Evolutionary conservation across 208 protist genomes (phyloP), one percentile per base, ranked within the genome.

Genomic region (Acanthamoeba polyphaga): DNA sequence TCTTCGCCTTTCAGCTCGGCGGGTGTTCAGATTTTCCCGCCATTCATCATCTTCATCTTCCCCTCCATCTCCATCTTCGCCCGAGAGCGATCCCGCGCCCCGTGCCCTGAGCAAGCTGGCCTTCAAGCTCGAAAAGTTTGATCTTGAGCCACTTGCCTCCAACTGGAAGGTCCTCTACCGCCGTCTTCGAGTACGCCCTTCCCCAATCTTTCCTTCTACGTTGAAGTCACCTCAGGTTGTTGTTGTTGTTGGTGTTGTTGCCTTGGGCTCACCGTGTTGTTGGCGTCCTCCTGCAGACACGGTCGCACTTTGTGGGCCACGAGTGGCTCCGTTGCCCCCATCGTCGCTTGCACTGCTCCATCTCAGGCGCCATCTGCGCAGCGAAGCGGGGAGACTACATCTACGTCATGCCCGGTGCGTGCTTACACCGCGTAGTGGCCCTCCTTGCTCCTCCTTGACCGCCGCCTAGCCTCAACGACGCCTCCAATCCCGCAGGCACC

Each of bases 81-180:
- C 15, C 7, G 53, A 58, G 53, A 22, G 17, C 53, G 53, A 58
- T 1, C 53, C 53, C 17, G 53, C 53, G 15, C 53, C 53, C 12
- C 1, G 62, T n/a, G 24, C 24, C 8, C 62, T 80, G 70, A 46
- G 34, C 70, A 80, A 80, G 38, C 0, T 9, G 6, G 70, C n/a
- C n/a, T 46, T 80, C 70, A 34, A 17, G 70, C 32, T 80, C 34
- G 70, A 80, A 19, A 34, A 49, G 70, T 80, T 80, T 80, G 70
- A 29, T 19, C 70, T 80, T 1, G 70, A 38, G 34, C 70, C n/a
- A 1, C 29, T 22, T 7, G n/a, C 10, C 3, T 22, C 29, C 70
- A 80, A 80, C 70, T 80, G 70, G 70, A 80, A 80, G 70, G 12
- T 80, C 9, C 70, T 80, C 70, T 80, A 80, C 32, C 70, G 32